phyloP scores from a whole-genome alignment of 176 grass and related monocot genomes.

The Hordeum vulgare region DNA sequence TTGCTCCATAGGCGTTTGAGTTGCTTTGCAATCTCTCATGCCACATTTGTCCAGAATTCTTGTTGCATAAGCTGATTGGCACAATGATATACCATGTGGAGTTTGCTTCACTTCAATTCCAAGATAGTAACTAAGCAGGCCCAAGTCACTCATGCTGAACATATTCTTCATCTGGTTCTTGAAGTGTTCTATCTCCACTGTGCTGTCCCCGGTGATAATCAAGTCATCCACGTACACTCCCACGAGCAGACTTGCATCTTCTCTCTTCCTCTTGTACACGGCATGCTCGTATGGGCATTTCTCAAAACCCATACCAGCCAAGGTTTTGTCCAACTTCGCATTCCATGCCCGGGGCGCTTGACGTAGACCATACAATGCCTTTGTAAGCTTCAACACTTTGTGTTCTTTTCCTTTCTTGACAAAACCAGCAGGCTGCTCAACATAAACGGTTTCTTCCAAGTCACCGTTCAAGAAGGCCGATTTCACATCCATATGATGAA shows the following conservation, averaged over 20 bases:
- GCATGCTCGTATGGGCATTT: background rate
- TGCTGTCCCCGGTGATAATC: background rate
- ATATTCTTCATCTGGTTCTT: background rate
- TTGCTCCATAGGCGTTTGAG: background rate
- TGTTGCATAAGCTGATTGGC: background rate
- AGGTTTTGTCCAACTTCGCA: background rate
- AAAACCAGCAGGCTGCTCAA: too few species aligned
- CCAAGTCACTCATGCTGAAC: too few species aligned
- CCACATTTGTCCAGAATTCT: background rate
- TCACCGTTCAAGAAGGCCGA: background rate
- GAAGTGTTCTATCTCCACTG: background rate
- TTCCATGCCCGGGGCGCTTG: background rate
- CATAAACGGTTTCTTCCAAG: background rate
- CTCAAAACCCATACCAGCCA: background rate
- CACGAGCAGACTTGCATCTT: background rate
- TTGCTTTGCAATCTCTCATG: background rate
- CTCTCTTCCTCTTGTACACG: background rate
- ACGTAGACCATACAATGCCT: too few species aligned
- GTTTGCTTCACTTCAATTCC: background rate
- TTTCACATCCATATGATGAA: background rate
- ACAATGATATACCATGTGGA: background rate
- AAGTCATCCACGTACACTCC: slow-evolving; percentile 12
- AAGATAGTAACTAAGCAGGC: too few species aligned
- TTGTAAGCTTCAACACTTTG: background rate
- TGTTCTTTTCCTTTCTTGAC: too few species aligned